Evolutionary conservation across 805 yeast genomes (phyloP), one percentile per base, ranked within the genome.

Genomic region (Nakazawaea siamensis): DNA sequence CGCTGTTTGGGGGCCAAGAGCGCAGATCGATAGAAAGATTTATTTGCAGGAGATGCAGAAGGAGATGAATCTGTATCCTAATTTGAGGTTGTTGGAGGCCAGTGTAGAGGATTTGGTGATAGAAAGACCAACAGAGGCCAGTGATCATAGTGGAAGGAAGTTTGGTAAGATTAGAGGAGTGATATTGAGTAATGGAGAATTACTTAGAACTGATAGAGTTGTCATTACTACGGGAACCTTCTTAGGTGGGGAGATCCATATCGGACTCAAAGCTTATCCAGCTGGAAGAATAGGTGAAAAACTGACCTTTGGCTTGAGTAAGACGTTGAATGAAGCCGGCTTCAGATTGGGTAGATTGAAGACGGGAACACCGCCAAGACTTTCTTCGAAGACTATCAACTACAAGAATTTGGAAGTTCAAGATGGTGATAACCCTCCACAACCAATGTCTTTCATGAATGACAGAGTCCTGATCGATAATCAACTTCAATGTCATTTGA

Each of bases 1-100:
- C 0, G 98, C 98, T 0, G 97, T 90, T 2, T 94, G 97, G 85
- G 97, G 98, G 0, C 97, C 96, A 6, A 61, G 99, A 40, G 96
- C 96, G 1, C 98, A 92, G 58, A 90, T 92, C 20, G 98, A 92
- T 55, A 64, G 99, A 43, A 62, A 73, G 29, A 66, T 90, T 2
- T 92, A 92, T 53, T 60, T 80, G 46, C 49, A 54, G 12, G 87
- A 83, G 48, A 87, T 92, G 97, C 95, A 84, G 50, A 48, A 57
- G 3, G 77, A 66, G 38, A 62, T 92, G 16, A 51, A 57, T 27
- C 60, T 58, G 36, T 79, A 79, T 52, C 60, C 64, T 8, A 73
- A 80, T 39, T 63, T 87, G 41, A 56, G 62, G 7, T 70, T 87
- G 11, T 33, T 72, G 35, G 78, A 83, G 48, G 94, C 80, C 4